Percentiles rank a stretch among this genome's conserved stretches.
Conservation (phyloP, 31 red algal genomes). For the Odonthalia washingtoniensis region DNA sequence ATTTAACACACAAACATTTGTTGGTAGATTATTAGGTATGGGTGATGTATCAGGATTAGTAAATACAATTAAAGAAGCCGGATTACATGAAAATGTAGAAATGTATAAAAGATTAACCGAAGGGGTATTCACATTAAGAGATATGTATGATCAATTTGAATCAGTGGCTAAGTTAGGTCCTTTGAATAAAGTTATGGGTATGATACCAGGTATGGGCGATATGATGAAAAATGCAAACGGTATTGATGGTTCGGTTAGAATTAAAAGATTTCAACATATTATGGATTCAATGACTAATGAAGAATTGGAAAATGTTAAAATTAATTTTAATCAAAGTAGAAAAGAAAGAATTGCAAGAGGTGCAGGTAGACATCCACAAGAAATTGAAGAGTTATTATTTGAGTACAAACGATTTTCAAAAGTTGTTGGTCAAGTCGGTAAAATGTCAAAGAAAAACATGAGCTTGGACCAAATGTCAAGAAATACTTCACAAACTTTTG, state of each 20-base stretch:
- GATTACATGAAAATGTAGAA: conserved; percentile 89
- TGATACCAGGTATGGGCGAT: conserved; percentile 91
- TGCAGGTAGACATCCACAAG: conserved; percentile 73
- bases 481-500: conserved; percentile 71
- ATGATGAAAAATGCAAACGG: conserved; percentile 86
- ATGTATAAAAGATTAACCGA: conserved; percentile 89
- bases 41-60: conserved; percentile 95
- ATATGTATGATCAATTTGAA: conserved; percentile 95
- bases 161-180: conserved; percentile 87
- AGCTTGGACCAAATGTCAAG: conserved; percentile 67
- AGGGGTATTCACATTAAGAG: conserved; percentile 91
- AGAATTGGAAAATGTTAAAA: conserved; percentile 88
- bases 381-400: conserved; percentile 86
- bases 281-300: conserved; percentile 97
- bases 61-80: conserved; percentile 90
- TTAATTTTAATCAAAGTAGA: conserved; percentile 72
- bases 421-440: conserved; percentile 88
- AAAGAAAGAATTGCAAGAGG: conserved; percentile 89
- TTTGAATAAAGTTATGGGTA: conserved; percentile 94
- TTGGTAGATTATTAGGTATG: conserved; percentile 88
- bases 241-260: conserved; percentile 81
- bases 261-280: conserved; percentile 83
- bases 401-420: conserved; percentile 89
- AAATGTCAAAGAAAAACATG: conserved; percentile 91
- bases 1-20: conserved; percentile 90